Conservation (phyloP, 176 grass and related monocot genomes). For the Oryza punctata region DNA sequence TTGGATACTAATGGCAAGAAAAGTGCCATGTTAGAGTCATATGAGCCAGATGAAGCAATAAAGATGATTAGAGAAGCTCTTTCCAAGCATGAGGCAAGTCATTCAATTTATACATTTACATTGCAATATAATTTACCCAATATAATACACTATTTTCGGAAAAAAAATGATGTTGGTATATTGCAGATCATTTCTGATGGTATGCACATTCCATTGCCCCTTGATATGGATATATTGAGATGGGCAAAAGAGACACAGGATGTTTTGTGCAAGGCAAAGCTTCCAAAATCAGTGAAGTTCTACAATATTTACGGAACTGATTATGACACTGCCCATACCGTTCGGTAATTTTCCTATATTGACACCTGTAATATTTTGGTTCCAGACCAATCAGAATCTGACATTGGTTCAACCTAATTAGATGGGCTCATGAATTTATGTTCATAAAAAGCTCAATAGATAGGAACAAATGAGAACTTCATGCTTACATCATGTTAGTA, state of each 20-base stretch:
- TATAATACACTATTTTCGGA: conserved; percentile 9
- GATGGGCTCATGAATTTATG: background rate
- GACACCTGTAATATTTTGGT: conserved; percentile 11
- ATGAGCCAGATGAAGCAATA: conserved; percentile 79
- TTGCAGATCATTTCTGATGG: conserved; percentile 75
- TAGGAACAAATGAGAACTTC: background rate
- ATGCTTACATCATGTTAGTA: background rate
- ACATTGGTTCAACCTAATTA: background rate
- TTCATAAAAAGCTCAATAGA: conserved; percentile 21
- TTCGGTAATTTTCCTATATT: conserved; percentile 59
- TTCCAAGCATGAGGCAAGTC: conserved; percentile 72
- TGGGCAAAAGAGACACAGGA: conserved; percentile 93
- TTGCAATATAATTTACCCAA: conserved; percentile 9
- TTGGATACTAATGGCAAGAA: conserved; percentile 54
- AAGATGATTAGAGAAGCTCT: conserved; percentile 77
- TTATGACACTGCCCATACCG: conserved; percentile 76
- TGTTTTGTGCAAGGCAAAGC: conserved; percentile 69
- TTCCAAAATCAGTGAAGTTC: conserved; percentile 90
- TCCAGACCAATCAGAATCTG: conserved; percentile 2
- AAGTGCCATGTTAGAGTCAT: conserved; percentile 74
- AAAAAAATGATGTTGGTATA: conserved; percentile 12
- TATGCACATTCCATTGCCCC: conserved; percentile 64
- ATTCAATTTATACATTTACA: background rate
- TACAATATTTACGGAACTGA: conserved; percentile 92
- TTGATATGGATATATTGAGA: conserved; percentile 79